A percentile compares a stretch with the other conserved stretches of the same genome.
phyloP scores from a whole-genome alignment of 1,284 basidiomycete genomes.

The Cutaneotrichosporon cavernicola region DNA sequence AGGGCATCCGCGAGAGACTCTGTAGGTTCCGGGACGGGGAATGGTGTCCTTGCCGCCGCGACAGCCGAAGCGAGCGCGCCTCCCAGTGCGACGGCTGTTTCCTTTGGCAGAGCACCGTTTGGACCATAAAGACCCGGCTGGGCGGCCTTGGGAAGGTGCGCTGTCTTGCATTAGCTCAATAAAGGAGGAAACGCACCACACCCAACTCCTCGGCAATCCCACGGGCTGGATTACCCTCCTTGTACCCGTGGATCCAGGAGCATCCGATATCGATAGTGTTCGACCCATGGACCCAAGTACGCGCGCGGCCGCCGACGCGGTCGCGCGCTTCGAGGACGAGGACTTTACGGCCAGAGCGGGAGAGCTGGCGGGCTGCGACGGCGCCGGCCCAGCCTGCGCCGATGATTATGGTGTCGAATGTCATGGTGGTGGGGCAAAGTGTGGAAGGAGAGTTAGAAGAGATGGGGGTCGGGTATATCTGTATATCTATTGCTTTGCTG shows the following conservation, averaged over 20 bases:
- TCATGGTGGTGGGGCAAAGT: not conserved
- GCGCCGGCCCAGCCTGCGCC: slow-evolving; percentile 58
- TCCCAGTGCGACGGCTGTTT: slow-evolving; percentile 30
- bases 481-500: not conserved
- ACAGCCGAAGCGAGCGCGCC: slow-evolving; percentile 40
- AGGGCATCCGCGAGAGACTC: slow-evolving; percentile 48
- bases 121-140: slow-evolving; percentile 45
- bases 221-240: slow-evolving; percentile 55
- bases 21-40: slow-evolving; percentile 36
- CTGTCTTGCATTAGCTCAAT: slow-evolving; percentile 23
- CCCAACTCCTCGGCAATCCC: slow-evolving; percentile 51
- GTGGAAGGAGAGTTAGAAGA: not conserved
- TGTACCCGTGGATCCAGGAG: slow-evolving; percentile 57
- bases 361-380: slow-evolving; percentile 54
- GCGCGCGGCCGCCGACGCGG: slow-evolving; percentile 56
- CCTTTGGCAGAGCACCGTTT: slow-evolving; percentile 34
- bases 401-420: slow-evolving; percentile 54
- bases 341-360: slow-evolving; percentile 50
- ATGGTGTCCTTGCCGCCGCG: slow-evolving; percentile 36
- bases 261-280: slow-evolving; percentile 55
- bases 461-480: not conserved
- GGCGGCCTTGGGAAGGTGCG: slow-evolving; percentile 45
- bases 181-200: slow-evolving; percentile 38
- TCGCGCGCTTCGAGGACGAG: slow-evolving; percentile 57
- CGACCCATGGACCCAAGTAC: slow-evolving; percentile 47